Conservation (phyloP, 2,329 filamentous ascomycete genomes). For the Exophiala alcalophila region DNA sequence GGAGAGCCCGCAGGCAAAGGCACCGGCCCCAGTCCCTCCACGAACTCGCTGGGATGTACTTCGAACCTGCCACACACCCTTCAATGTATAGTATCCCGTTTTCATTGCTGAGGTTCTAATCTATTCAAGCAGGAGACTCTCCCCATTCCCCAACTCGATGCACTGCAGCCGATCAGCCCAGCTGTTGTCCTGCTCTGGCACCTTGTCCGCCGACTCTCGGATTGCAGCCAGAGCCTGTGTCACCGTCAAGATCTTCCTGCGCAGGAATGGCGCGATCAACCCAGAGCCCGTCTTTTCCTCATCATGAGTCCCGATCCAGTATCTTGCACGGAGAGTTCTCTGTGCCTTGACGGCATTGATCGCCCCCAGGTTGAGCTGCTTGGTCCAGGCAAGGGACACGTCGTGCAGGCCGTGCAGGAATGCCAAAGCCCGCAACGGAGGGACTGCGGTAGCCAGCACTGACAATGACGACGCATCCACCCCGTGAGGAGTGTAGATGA, state of each 20-base stretch:
- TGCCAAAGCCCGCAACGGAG: slow-evolving; percentile 53
- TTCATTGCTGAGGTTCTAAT: too few relatives aligned
- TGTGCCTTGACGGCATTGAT: slow-evolving; percentile 60
- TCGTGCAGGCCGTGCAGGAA: slow-evolving; percentile 65
- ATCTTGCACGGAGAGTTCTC: slow-evolving; percentile 51
- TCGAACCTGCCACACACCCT: too few relatives aligned
- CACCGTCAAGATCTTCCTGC: slow-evolving; percentile 45
- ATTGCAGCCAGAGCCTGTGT: slow-evolving; percentile 36
- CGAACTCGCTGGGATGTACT: too few relatives aligned
- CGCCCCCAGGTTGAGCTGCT: slow-evolving; percentile 63
- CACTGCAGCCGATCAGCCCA: slow-evolving; percentile 47
- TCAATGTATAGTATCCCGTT: too few relatives aligned
- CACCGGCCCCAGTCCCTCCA: too few relatives aligned
- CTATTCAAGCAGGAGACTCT: slow-evolving; percentile 51
- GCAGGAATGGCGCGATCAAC: slow-evolving; percentile 40
- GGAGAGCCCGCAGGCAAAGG: too few relatives aligned
- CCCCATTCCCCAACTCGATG: slow-evolving; percentile 55
- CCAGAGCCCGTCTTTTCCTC: slow-evolving; percentile 33
- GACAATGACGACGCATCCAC: slow-evolving; percentile 50
- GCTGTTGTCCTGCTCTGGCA: slow-evolving; percentile 31
- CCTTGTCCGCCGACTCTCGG: slow-evolving; percentile 38
- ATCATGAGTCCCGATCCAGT: slow-evolving; percentile 63
- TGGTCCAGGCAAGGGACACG: slow-evolving; percentile 48
- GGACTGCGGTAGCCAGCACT: slow-evolving; percentile 44
- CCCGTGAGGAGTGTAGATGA: slow-evolving; percentile 65